A percentile compares a stretch with the other conserved stretches of the same genome.
phyloP scores from a whole-genome alignment of 2,329 filamentous ascomycete species.

The Bipolaris bicolor region DNA sequence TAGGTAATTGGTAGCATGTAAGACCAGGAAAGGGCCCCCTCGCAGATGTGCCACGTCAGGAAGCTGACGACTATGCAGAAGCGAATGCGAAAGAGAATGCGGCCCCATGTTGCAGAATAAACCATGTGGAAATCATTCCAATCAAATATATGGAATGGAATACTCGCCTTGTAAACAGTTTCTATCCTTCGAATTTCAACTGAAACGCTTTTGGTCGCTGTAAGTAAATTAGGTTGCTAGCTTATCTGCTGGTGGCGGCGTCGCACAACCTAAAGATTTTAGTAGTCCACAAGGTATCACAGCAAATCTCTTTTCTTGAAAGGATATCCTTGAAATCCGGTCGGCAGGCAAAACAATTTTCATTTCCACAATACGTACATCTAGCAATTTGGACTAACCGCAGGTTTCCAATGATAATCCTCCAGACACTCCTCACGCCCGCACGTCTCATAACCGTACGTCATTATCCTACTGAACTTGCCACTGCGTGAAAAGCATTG shows the following conservation, averaged over 20 bases:
- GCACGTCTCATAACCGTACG: constrained; percentile 38
- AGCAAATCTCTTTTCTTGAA: neutral
- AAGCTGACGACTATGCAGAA: neutral
- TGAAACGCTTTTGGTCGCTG: too few relatives aligned
- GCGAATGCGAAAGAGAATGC: constrained; percentile 2
- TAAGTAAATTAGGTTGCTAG: too few relatives aligned
- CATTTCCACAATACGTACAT: neutral
- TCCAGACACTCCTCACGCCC: constrained; percentile 32
- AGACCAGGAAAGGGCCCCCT: too few relatives aligned
- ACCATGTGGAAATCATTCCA: neutral
- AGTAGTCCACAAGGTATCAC: too few relatives aligned
- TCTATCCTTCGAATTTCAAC: too few relatives aligned
- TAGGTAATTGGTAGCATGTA: too few relatives aligned
- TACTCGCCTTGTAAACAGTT: too few relatives aligned
- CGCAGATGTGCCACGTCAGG: too few relatives aligned
- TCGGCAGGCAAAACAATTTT: neutral
- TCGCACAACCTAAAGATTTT: too few relatives aligned
- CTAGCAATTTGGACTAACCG: constrained; percentile 1
- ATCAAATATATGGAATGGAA: too few relatives aligned
- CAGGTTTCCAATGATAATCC: constrained; percentile 39
- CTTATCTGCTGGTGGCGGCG: too few relatives aligned
- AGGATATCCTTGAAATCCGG: neutral
- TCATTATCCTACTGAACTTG: constrained; percentile 28
- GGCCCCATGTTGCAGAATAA: neutral
- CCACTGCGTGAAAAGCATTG: constrained; percentile 38